These are phyloP conservation scores for Xylaria sp. DNA, from an alignment of 2,329 filamentous ascomycete genomes.

Conservation along the genomic window DNA sequence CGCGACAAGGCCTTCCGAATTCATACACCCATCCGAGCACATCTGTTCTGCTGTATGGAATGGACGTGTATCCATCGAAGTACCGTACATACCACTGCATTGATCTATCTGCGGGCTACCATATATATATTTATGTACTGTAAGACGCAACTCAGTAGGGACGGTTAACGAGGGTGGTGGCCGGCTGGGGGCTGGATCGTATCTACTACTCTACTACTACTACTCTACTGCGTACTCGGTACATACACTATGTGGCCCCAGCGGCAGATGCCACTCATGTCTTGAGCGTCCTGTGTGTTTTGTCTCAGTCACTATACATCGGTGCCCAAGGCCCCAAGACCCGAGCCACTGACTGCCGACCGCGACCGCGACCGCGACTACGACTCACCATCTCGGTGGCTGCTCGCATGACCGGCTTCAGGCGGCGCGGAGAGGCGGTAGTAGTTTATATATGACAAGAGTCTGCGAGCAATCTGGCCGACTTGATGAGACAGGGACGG, in stretches of 20 bases:
- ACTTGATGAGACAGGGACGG: constrained; percentile 5
- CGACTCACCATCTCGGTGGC: constrained; percentile 19
- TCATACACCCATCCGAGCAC: constrained; percentile 19
- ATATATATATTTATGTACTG: no score
- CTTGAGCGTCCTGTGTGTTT: background rate
- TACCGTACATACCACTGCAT: constrained; percentile 20
- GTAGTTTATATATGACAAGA: constrained; percentile 13
- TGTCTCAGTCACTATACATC: constrained; percentile 6
- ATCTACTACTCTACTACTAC: background rate
- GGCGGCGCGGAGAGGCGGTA: background rate
- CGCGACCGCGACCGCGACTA: background rate
- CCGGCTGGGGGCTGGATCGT: constrained; percentile 6
- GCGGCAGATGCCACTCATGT: background rate
- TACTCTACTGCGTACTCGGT: no score
- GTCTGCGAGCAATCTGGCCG: constrained; percentile 25
- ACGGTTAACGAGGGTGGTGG: background rate
- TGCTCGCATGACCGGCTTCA: constrained; percentile 19
- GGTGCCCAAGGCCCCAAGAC: constrained; percentile 1
- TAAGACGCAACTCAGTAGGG: background rate
- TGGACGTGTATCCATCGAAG: constrained; percentile 13
- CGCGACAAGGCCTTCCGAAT: constrained; percentile 26
- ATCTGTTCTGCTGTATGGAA: background rate
- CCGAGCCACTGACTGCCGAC: background rate
- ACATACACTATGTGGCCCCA: background rate
- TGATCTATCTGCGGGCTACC: background rate